Evolutionary conservation across 139 green algal species (phyloP).

Genomic region (Picochlorum sp.): DNA sequence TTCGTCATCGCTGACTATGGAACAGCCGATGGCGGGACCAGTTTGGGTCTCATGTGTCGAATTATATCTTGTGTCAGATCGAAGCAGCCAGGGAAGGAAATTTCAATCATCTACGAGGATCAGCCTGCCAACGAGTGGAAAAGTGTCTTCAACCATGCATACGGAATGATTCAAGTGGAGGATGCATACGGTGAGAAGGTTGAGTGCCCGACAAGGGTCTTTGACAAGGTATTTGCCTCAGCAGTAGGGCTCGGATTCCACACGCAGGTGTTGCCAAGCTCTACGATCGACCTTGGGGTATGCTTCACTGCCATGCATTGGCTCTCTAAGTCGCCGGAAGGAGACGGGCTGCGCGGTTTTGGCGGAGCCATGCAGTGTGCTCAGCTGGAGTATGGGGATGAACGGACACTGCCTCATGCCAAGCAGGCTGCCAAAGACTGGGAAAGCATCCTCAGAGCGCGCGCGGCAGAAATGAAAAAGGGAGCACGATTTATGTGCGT

Average conservation of each 20-base stretch:
- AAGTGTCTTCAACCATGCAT: background rate
- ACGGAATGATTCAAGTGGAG: background rate
- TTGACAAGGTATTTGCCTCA: slow-evolving; percentile 1
- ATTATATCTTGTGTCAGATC: background rate
- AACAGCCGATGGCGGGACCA: background rate
- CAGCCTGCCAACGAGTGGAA: slow-evolving; percentile 1
- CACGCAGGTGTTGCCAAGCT: background rate
- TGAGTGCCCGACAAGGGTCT: background rate
- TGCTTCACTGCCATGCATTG: slow-evolving; percentile 1
- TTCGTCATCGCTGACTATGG: background rate
- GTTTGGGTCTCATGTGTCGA: background rate
- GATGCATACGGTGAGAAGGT: slow-evolving; percentile 1
- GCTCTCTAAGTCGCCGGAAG: background rate
- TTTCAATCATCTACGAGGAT: slow-evolving; percentile 1
- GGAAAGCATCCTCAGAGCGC: background rate
- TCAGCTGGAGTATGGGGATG: background rate
- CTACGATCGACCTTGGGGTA: background rate
- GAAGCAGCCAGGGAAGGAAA: background rate
- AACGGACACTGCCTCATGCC: background rate
- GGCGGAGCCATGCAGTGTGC: background rate
- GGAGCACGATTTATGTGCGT: background rate
- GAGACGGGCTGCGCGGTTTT: background rate
- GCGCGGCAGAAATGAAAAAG: slow-evolving; percentile 1
- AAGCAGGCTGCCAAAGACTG: background rate
- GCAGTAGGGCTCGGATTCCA: background rate